phyloP scores from a whole-genome alignment of 1,284 basidiomycete species.

The Golubevia sp. region DNA sequence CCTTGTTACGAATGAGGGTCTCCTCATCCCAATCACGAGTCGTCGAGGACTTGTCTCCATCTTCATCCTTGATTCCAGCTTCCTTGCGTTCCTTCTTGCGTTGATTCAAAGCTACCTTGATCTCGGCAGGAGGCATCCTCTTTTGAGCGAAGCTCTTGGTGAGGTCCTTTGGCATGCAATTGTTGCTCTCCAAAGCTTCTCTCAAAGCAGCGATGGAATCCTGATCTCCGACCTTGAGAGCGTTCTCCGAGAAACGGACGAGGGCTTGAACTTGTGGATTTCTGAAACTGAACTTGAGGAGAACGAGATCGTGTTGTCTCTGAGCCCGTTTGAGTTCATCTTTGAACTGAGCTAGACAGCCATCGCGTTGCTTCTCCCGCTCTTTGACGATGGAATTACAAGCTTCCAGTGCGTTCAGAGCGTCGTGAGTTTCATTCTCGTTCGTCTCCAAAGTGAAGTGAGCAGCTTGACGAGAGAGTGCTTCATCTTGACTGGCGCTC shows the following conservation, averaged over 20 bases:
- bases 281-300: slow-evolving; percentile 30
- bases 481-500: slow-evolving; percentile 36
- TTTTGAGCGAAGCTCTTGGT: slow-evolving; percentile 11
- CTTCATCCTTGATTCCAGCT: slow-evolving; percentile 12
- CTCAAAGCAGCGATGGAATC: slow-evolving; percentile 31
- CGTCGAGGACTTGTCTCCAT: slow-evolving; percentile 16
- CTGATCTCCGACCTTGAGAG: slow-evolving; percentile 29
- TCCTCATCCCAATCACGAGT: slow-evolving; percentile 32
- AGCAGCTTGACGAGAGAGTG: slow-evolving; percentile 19
- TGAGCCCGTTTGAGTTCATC: slow-evolving; percentile 23
- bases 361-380: slow-evolving; percentile 31
- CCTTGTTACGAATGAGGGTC: slow-evolving; percentile 25
- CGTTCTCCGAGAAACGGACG: slow-evolving; percentile 38
- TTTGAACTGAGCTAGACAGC: slow-evolving; percentile 29
- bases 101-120: slow-evolving; percentile 26
- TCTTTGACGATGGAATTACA: slow-evolving; percentile 45
- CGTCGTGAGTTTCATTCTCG: not conserved
- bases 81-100: slow-evolving; percentile 3
- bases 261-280: slow-evolving; percentile 32
- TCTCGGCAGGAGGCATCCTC: slow-evolving; percentile 13
- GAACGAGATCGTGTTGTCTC: slow-evolving; percentile 33
- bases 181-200: slow-evolving; percentile 24
- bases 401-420: slow-evolving; percentile 29
- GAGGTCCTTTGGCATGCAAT: slow-evolving; percentile 22
- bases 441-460: slow-evolving; percentile 8